Conservation (phyloP, 208 protist species). For the Acanthamoeba lugdunensis region DNA sequence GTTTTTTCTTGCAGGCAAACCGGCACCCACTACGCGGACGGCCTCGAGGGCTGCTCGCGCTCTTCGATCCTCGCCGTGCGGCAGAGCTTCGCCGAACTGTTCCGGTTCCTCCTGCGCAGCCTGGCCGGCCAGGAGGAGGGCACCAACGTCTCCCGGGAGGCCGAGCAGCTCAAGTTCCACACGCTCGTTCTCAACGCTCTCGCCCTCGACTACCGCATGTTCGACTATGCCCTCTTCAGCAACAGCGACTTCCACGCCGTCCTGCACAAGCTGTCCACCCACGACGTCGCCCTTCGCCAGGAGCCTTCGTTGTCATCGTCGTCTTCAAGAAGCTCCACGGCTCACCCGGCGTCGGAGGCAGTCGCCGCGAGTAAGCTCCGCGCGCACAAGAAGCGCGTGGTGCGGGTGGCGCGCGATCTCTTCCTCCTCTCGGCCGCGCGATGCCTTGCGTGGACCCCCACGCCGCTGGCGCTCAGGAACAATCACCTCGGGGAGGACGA, state of each 20-base stretch:
- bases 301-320: background rate
- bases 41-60: constrained; percentile 40
- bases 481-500: constrained; percentile 1
- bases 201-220: constrained; percentile 29
- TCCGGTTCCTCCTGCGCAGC: constrained; percentile 26
- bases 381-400: background rate
- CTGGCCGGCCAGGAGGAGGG: background rate
- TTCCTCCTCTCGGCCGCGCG: background rate
- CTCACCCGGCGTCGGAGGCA: background rate
- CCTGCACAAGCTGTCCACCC: background rate
- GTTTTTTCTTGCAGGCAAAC: background rate
- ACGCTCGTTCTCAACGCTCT: background rate
- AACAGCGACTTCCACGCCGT: background rate
- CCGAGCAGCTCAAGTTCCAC: constrained; percentile 22
- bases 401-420: background rate
- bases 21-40: constrained; percentile 14
- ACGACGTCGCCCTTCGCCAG: background rate
- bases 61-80: background rate
- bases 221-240: constrained; percentile 25
- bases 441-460: constrained; percentile 11
- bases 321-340: background rate
- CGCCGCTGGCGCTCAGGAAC: background rate
- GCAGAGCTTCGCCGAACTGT: constrained; percentile 23
- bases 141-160: background rate
- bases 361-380: background rate